Evolutionary conservation across 352 stramenopile species (phyloP).

Genomic region (Globisporangium megalacanthum): DNA sequence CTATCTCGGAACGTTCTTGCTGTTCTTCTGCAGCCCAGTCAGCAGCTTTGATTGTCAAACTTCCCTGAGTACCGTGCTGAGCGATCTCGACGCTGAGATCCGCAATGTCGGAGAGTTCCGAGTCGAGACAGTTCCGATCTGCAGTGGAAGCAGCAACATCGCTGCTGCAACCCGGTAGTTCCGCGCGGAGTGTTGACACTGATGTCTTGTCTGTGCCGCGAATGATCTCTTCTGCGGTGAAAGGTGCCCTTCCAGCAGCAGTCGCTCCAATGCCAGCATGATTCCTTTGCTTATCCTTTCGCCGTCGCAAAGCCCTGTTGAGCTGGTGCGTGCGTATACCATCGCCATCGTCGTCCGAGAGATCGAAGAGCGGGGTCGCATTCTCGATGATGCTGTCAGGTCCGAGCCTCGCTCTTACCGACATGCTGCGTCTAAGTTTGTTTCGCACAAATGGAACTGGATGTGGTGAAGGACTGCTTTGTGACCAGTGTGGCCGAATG

Average conservation of each 20-base stretch:
- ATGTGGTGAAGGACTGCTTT: not conserved
- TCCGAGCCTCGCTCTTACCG: constrained; percentile 14
- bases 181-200: not conserved
- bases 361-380: constrained; percentile 32
- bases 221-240: constrained; percentile 12
- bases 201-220: not conserved
- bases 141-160: not conserved
- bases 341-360: constrained; percentile 14
- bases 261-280: not conserved
- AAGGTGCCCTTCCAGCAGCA: not conserved
- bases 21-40: not conserved
- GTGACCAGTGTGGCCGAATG: not conserved
- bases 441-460: not conserved
- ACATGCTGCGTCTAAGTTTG: not conserved
- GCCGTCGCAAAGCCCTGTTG: constrained; percentile 8
- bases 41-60: no score
- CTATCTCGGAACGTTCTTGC: not conserved
- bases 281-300: constrained; percentile 12
- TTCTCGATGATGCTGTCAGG: constrained; percentile 20
- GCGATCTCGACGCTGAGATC: constrained; percentile 9
- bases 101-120: constrained; percentile 7
- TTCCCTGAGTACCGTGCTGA: not conserved
- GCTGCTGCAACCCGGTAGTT: not conserved
- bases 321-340: not conserved
- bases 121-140: constrained; percentile 3